These are phyloP conservation scores for Porcisia hertigi DNA, from an alignment of 208 protist species.

Conservation along the genomic window DNA sequence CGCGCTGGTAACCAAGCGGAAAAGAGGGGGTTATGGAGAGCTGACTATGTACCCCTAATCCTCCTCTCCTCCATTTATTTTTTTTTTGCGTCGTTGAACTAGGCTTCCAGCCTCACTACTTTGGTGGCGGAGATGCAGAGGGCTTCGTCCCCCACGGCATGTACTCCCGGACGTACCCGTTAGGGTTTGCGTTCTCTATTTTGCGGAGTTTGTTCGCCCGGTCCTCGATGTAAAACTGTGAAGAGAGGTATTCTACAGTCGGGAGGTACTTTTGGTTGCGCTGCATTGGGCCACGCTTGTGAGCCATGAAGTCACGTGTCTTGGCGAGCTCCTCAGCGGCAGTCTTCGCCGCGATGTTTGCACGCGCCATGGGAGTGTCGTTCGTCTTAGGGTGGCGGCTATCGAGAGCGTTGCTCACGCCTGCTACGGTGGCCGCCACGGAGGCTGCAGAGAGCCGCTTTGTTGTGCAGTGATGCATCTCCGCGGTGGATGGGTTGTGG, in stretches of 20 bases:
- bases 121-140: constrained; percentile 22
- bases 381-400: constrained; percentile 34
- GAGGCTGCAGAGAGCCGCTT: constrained; percentile 30
- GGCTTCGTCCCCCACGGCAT: constrained; percentile 47
- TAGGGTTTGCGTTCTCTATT: constrained; percentile 64
- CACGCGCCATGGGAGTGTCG: constrained; percentile 48
- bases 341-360: constrained; percentile 70
- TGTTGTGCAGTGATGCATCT: constrained; percentile 34
- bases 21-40: too few species aligned
- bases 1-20: too few species aligned
- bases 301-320: constrained; percentile 58
- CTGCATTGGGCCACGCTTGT: constrained; percentile 29
- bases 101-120: constrained; percentile 31
- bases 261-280: constrained; percentile 25
- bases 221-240: constrained; percentile 30
- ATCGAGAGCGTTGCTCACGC: constrained; percentile 36
- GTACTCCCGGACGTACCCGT: constrained; percentile 63
- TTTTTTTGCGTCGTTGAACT: too few species aligned
- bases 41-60: too few species aligned
- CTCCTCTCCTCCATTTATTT: too few species aligned
- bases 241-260: constrained; percentile 29
- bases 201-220: constrained; percentile 38
- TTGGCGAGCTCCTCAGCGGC: constrained; percentile 53
- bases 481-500: constrained; percentile 7
- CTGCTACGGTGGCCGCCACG: constrained; percentile 31